Evolutionary conservation across 1,284 basidiomycete genomes (phyloP).

Genomic region (Irpex lacteus): DNA sequence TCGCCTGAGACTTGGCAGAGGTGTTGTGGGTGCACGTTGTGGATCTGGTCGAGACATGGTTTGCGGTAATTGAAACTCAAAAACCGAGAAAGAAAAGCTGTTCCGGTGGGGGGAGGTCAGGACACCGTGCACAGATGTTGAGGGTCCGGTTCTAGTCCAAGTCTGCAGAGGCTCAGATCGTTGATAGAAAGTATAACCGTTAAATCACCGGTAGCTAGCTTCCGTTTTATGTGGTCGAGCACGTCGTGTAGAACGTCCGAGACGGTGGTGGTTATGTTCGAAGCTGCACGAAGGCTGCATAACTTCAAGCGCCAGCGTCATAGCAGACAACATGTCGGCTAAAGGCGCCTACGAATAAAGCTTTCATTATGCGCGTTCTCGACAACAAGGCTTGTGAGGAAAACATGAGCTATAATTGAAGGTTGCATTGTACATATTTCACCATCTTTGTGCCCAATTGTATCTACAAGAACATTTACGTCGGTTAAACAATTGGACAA

Average conservation of each 20-base stretch:
- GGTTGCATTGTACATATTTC: background rate
- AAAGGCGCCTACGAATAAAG: too few relatives aligned
- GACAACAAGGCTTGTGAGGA: too few relatives aligned
- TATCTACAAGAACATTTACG: background rate
- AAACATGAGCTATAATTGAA: background rate
- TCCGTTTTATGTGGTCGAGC: background rate
- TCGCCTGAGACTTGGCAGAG: slow-evolving; percentile 15
- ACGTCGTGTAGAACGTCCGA: background rate
- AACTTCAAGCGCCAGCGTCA: too few relatives aligned
- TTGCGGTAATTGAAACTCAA: background rate
- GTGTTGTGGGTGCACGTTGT: slow-evolving; percentile 11
- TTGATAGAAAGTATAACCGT: too few relatives aligned
- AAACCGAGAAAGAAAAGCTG: background rate
- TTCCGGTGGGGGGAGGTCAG: background rate
- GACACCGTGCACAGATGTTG: background rate
- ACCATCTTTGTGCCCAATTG: background rate
- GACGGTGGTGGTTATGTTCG: too few relatives aligned
- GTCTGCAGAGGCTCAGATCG: background rate
- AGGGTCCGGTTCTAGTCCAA: background rate
- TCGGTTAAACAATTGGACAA: background rate
- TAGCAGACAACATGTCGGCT: too few relatives aligned
- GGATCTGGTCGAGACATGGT: slow-evolving; percentile 22
- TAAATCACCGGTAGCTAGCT: background rate
- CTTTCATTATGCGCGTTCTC: too few relatives aligned
- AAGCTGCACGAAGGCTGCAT: too few relatives aligned